These are phyloP conservation scores for Ceratobasidium sp. DNA, from an alignment of 1,284 basidiomycete species.

Conservation along the genomic window DNA sequence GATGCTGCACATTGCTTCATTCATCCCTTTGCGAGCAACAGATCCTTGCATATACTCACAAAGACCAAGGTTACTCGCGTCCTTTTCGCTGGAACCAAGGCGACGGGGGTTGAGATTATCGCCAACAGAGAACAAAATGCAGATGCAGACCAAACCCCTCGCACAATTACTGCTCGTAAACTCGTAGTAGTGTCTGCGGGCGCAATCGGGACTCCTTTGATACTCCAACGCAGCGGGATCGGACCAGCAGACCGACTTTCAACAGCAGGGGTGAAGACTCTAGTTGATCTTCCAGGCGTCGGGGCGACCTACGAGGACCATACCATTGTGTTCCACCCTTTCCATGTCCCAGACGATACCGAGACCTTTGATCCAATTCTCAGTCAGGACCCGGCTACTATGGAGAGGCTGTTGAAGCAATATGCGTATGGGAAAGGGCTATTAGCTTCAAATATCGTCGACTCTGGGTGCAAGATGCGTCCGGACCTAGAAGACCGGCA, in stretches of 20 bases:
- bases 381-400: slow-evolving; percentile 9
- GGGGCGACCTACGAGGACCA: slow-evolving; percentile 69
- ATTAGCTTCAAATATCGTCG: slow-evolving; percentile 23
- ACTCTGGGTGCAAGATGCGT: slow-evolving; percentile 39
- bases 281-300: slow-evolving; percentile 69
- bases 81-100: slow-evolving; percentile 42
- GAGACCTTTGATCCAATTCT: slow-evolving; percentile 37
- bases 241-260: slow-evolving; percentile 61
- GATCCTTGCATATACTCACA: slow-evolving; percentile 36
- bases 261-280: slow-evolving; percentile 59
- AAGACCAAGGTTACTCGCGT: slow-evolving; percentile 36
- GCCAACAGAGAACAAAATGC: slow-evolving; percentile 25
- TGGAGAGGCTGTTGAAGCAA: neutral
- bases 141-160: slow-evolving; percentile 31
- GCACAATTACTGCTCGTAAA: slow-evolving; percentile 32
- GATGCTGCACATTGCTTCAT: slow-evolving; percentile 33
- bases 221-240: slow-evolving; percentile 69
- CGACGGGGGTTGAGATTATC: slow-evolving; percentile 36
- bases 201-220: slow-evolving; percentile 61
- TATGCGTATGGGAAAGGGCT: slow-evolving; percentile 26
- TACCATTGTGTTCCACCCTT: slow-evolving; percentile 11
- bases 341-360: slow-evolving; percentile 16
- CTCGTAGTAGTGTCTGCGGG: slow-evolving; percentile 42
- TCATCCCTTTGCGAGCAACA: slow-evolving; percentile 29
- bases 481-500: slow-evolving; percentile 22